Base-by-base conservation (phyloP, 164 flowering plant species). In the Umbilicus rupestris region DNA sequence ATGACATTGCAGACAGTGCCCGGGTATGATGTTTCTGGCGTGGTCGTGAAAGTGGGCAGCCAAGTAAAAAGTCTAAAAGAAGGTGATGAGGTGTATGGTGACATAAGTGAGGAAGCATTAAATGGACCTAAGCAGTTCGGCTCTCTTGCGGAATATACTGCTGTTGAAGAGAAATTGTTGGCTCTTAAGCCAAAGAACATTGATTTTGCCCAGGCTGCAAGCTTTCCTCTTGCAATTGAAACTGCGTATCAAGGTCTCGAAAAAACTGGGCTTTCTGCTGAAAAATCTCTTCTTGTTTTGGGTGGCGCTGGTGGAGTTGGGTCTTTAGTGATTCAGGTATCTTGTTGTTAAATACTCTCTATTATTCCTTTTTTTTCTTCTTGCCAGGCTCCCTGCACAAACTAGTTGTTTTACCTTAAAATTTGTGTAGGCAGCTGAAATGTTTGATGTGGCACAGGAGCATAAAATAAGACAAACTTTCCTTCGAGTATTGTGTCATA, bases 231-330 rank as follows among this genome's bases (percentile, higher is more conserved):
- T 29, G 99, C 94, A 22, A 83, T 95, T 64, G 89, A 87, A 72
- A 95, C 99, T 10, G 97, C 97, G 33, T 73, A 95, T 62, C 94
- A 92, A 76, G 99, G 97, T 65, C 88, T 95, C 3, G 96, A 85
- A 71, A 82, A 73, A 73, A 78, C 97, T 19, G 97, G 88, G 5
- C 82, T 95, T 68, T 84, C 97, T 65, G 74, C 89, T 42, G 97
- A 97, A 28, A 85, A 95, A 81, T 92, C 97, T 28, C 73, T 95
- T 63, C 96, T 95, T 76, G 92, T 95, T 57, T 71, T 95, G 69
- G 88, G 87, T 63, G 99, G 99, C 60, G 87, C 99, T 65, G 99
- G 99, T 68, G 99, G 99, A 62, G 99, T 95, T 76, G 99, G 97
- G 71, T 79, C 85, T 62, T 74, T 92, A 1, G 97, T 82, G n/a